phyloP scores from a whole-genome alignment of 345 rosid species.

The Syzygium aromaticum region DNA sequence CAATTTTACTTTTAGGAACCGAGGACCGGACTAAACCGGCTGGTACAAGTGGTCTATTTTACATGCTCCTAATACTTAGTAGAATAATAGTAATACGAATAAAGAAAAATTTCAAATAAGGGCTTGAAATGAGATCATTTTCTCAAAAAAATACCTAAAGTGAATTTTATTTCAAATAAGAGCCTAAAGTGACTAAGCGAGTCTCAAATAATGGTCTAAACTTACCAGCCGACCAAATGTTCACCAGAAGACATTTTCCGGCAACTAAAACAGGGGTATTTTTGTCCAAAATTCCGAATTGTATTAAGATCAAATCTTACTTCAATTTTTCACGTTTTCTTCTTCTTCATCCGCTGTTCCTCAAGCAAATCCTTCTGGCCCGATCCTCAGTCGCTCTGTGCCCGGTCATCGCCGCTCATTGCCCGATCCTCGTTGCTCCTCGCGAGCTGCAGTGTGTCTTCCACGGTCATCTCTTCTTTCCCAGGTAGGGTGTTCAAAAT shows the following conservation, averaged over 20 bases:
- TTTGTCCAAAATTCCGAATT: neutral
- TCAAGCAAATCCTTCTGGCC: neutral
- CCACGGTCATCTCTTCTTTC: neutral
- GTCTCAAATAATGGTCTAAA: fast-evolving
- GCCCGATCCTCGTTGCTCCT: neutral
- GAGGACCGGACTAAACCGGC: too few species aligned
- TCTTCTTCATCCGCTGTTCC: neutral
- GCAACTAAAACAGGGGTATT: neutral
- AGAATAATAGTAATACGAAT: too few species aligned
- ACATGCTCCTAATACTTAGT: too few species aligned
- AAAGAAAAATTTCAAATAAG: too few species aligned
- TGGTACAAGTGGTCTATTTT: too few species aligned
- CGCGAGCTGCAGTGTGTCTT: fast-evolving
- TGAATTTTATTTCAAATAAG: too few species aligned
- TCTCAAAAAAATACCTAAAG: too few species aligned
- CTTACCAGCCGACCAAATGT: fast-evolving
- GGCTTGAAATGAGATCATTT: too few species aligned
- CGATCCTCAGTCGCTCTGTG: neutral
- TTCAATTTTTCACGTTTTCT: neutral
- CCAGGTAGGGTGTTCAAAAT: neutral
- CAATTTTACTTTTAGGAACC: too few species aligned
- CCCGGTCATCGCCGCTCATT: neutral
- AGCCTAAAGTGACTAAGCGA: too few species aligned
- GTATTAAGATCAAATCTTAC: neutral
- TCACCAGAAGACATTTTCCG: fast-evolving